Evolutionary conservation across 2,329 filamentous ascomycete species (phyloP).

Genomic region (Hypoxylon sp.): DNA sequence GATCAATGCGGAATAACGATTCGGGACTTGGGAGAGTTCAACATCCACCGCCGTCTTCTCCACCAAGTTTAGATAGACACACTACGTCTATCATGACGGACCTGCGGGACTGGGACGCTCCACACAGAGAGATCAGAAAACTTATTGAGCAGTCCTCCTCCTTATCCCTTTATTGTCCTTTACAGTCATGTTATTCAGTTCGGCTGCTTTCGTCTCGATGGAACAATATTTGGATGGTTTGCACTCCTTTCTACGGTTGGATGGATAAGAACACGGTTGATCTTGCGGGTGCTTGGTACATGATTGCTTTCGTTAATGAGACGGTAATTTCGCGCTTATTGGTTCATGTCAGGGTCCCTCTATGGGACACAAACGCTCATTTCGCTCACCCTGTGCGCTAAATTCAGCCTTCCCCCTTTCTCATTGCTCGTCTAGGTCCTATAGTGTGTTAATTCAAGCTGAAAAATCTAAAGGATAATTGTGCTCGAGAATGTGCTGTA

Average conservation of each 20-base stretch:
- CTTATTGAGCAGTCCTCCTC: background rate
- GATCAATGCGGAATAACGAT: background rate
- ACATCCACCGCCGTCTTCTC: background rate
- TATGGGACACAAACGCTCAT: background rate
- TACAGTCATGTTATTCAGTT: background rate
- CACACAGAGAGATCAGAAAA: background rate
- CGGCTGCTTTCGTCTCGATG: background rate
- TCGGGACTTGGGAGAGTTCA: background rate
- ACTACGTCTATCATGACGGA: background rate
- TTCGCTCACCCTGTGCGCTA: background rate
- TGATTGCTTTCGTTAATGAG: background rate
- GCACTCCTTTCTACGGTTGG: no score
- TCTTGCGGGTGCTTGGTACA: background rate
- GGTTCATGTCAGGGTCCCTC: background rate
- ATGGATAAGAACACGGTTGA: background rate
- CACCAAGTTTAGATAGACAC: slow-evolving; percentile 2
- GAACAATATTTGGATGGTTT: background rate
- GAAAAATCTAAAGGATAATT: background rate
- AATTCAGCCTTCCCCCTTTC: background rate
- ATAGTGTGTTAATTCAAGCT: background rate
- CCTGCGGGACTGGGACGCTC: background rate
- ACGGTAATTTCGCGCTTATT: background rate
- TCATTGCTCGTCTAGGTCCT: background rate
- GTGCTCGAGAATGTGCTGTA: background rate
- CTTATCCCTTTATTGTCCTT: background rate